Base-by-base conservation (phyloP, 225 moss, liverwort and hornwort species). In the Marchantia paleacea region DNA sequence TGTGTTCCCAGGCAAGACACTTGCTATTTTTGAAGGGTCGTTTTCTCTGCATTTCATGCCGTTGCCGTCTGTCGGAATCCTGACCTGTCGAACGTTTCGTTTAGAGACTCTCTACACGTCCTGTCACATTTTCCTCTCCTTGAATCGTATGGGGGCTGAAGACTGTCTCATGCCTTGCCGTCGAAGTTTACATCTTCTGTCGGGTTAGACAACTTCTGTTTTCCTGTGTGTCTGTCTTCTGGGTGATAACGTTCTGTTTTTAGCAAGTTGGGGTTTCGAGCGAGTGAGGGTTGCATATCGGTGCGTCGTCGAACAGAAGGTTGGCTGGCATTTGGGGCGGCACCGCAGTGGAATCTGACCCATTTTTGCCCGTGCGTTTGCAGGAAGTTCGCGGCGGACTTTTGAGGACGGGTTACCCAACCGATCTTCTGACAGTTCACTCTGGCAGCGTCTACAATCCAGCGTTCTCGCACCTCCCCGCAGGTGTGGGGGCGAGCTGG, bases 401-500 rank as follows among this genome's bases (percentile, higher is more conserved):
- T 48, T 29, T 79, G 48, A 80, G 81, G 81, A 25, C 26, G 72
- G 77, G 52, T 55, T 47, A 50, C 29, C 63, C 31, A 25, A 18
- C 72, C 70, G 78, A 85, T 81, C 75, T 79, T 54, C 84, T 86
- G 83, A 82, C 48, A 80, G 84, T 89, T 89, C 89, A 89, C 89
- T 89, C 89, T 89, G 89, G 89, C 89, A 82, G 87, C 79, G 64
- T 85, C 83, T 81, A 81, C 80, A 84, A 79, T 66, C 79, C 63
- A 78, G 61, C 87, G 89, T 89, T 83, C 87, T 87, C 85, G 87
- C 89, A 89, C 89, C 89, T 80, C 81, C 78, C 74, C 53, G 81
- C 83, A 72, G 89, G 89, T 89, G 89, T 89, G 89, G 89, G 89
- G 89, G 89, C 87, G 89, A 85, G 87, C 87, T 87, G 87, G 87